Evolutionary conservation across 2,329 filamentous ascomycete genomes (phyloP), one percentile per base, ranked within the genome.

Genomic region (Pyricularia pennisetigena): DNA sequence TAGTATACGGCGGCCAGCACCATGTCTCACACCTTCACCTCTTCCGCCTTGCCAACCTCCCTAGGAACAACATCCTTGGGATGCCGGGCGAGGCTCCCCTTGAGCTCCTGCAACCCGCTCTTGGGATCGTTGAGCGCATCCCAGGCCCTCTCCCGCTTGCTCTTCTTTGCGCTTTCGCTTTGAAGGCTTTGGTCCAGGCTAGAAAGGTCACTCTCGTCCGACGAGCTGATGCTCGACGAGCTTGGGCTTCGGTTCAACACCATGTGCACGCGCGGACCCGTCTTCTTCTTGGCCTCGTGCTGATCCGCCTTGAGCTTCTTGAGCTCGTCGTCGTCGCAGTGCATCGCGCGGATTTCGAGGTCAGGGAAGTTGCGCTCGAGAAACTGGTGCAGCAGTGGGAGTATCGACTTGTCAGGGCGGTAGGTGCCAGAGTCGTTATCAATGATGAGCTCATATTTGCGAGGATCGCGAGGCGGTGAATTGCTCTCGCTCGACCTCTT

Each of bases 351-450:
- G 64, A 97, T 82, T 67, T 90, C 87, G 0, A 98, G 80, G 0
- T 92, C 93, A 0, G 92, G 91, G 41, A 97, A 88, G 72, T 94
- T 93, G 28, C 77, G 78, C 35, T 88, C 80, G 2, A 98, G 79
- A 75, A 93, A 97, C 12, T 82, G 75, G 67, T 89, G 88, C 1
- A 98, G 82, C 0, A 88, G 76, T 0, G 91, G 91, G 1, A 98
- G 84, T 10, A 92, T 83, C 12, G 88, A 84, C 68, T 90, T 90
- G 74, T 96, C 93, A 0, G 94, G 94, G 0, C 94, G 87, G 77
- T 98, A 98, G 0, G 94, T 98, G 12, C 94, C 94, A 68, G 89
- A 93, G 78, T 97, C 94, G 74, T 98, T 98, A 81, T 98, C 94
- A 74, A 98, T 97, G 71, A 95, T 82, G 9, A 98, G 85, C 76